Base-by-base conservation (phyloP, 768 basidiomycete species). In the Suillus plorans region DNA sequence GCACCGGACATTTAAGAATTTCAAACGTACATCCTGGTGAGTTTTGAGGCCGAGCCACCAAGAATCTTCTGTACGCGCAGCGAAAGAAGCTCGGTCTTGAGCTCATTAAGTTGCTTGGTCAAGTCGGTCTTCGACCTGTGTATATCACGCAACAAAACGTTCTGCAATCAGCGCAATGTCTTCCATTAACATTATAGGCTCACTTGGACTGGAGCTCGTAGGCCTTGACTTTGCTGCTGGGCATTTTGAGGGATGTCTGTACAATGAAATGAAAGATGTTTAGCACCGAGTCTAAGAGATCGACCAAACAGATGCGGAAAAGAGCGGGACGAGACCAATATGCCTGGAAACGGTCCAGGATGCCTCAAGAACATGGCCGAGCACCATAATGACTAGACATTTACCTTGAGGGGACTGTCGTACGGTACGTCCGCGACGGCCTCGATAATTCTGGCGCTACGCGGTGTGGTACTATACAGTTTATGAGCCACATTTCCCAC, bases 1-100 rank as follows among this genome's bases (percentile, higher is more conserved):
- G 41, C 18, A 56, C 20, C 16, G 8, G 36, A 37, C 2, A 37
- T 13, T 8, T 12, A 31, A 44, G 4, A 16, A 60, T 16, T 4
- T 25, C 4, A 39, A 55, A 86, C 91, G 73, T 79, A 99, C 97
- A 99, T 99, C 85, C 92, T 95, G 74, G 94, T 96, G 71, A 99
- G 86, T 83, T 99, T 99, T 64, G 94, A 89, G 64, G 96, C 90
- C 71, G 94, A 92, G 41, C 95, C 95, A 74, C 95, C 95, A 67
- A 94, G 92, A 75, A 97, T 94, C 87, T 98, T 98, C 86, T 97
- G 95, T 68, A 99, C 97, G 74, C 97, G 90, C 80, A 99, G 86
- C 74, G 85, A 84, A 68, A 94, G 85, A 73, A 99, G 92, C 87
- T 99, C 97, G 66, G 82, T 88, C 90, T 95, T 98, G 82, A 99